These are phyloP conservation scores for Elasticomyces elasticus DNA, from an alignment of 495 filamentous ascomycete genomes.

Conservation along the genomic window DNA sequence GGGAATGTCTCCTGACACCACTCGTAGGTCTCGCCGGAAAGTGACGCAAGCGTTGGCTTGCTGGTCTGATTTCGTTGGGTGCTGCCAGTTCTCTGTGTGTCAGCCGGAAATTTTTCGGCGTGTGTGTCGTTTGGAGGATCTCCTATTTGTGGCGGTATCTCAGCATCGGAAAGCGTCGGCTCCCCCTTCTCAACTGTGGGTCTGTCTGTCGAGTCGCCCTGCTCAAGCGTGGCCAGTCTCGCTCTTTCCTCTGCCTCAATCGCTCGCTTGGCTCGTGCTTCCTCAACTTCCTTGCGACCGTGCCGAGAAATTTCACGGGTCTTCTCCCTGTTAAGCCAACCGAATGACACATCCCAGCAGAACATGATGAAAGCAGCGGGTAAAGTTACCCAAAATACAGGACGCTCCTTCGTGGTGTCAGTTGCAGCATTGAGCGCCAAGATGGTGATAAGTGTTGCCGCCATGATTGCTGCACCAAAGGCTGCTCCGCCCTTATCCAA, in stretches of 20 bases:
- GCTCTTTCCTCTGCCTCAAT: neutral
- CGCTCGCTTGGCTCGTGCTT: slow-evolving; percentile 33
- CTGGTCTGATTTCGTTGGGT: slow-evolving; percentile 7
- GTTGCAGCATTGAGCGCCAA: slow-evolving; percentile 49
- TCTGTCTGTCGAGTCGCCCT: neutral
- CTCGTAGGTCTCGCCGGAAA: slow-evolving; percentile 32
- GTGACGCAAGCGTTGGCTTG: slow-evolving; percentile 40
- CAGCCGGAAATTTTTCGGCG: neutral
- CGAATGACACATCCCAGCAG: slow-evolving; percentile 48
- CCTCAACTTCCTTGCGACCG: slow-evolving; percentile 41
- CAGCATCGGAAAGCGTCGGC: neutral
- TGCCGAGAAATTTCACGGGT: slow-evolving; percentile 50
- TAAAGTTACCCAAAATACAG: slow-evolving; percentile 52
- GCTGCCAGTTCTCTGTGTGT: slow-evolving; percentile 6
- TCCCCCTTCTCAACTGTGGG: slow-evolving; percentile 3
- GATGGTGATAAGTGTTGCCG: slow-evolving; percentile 48
- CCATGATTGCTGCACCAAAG: slow-evolving; percentile 52
- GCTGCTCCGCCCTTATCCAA: slow-evolving; percentile 51
- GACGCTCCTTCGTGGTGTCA: slow-evolving; percentile 34
- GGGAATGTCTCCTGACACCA: slow-evolving; percentile 60
- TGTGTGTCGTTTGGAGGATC: neutral
- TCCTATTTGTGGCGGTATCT: neutral
- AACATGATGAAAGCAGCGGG: slow-evolving; percentile 56
- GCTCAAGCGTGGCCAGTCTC: neutral
- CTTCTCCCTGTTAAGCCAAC: slow-evolving; percentile 47